phyloP scores from a whole-genome alignment of 176 grass and related monocot species.

The Carex cristatella region DNA sequence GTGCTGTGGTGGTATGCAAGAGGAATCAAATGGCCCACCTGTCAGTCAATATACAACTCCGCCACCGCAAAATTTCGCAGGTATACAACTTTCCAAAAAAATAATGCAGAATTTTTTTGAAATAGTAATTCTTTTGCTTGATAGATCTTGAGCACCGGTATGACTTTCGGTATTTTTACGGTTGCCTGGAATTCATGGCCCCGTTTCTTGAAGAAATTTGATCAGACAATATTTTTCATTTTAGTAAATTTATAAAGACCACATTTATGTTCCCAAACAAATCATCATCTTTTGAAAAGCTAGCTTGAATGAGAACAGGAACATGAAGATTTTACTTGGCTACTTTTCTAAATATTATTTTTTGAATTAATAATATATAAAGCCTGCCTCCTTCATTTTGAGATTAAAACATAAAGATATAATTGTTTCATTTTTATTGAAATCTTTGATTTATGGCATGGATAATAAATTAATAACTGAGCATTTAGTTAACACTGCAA shows the following conservation, averaged over 20 bases:
- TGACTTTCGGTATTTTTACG: background rate
- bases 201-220: background rate
- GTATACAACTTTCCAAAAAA: background rate
- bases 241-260: background rate
- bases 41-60: constrained; percentile 18
- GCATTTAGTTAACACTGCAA: background rate
- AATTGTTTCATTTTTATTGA: background rate
- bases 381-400: background rate
- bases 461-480: background rate
- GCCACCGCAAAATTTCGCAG: constrained; percentile 14
- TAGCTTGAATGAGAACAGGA: background rate
- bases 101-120: background rate
- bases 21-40: constrained; percentile 19
- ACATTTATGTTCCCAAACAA: background rate
- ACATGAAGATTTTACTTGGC: background rate
- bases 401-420: background rate
- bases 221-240: background rate
- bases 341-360: background rate
- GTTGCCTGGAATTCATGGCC: background rate
- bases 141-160: background rate
- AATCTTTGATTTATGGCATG: background rate
- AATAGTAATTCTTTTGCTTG: background rate
- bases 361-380: background rate
- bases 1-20: constrained; percentile 23
- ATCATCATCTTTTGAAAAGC: background rate